Conservation (phyloP, 129 eudicot genomes). For the Ambrosia trifida region DNA sequence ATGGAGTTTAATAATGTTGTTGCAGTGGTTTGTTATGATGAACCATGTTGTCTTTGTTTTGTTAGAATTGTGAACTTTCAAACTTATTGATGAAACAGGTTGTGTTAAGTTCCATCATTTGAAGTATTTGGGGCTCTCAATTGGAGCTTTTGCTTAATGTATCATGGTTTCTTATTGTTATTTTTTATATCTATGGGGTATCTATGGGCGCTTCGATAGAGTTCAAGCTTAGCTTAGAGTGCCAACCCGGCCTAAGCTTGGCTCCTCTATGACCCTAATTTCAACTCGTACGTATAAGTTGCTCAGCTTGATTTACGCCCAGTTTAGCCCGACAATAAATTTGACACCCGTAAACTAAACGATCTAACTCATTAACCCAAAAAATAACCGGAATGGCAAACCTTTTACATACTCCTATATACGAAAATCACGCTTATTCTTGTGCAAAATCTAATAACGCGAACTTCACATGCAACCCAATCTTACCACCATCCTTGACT, state of each 20-base stretch:
- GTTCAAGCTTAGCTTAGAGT: no score
- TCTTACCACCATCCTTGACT: conserved; percentile 74
- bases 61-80: background rate
- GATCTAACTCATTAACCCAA: background rate
- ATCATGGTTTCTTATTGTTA: no score
- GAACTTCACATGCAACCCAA: conserved; percentile 76
- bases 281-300: background rate
- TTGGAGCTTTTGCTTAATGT: no score
- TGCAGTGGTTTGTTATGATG: conserved; percentile 8
- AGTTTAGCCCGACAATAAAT: no score
- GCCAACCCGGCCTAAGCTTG: no score
- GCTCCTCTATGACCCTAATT: conserved; percentile 29
- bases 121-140: no score
- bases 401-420: conserved; percentile 16
- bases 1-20: conserved; percentile 22
- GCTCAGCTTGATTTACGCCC: conserved; percentile 39
- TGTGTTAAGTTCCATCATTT: no score
- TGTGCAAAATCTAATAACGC: conserved; percentile 59
- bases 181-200: no score
- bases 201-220: no score
- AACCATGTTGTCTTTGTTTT: background rate
- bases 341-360: background rate
- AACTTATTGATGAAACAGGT: background rate
- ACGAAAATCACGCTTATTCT: conserved; percentile 26
- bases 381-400: conserved; percentile 8